Evolutionary conservation across 2,329 filamentous ascomycete genomes (phyloP), one percentile per base, ranked within the genome.

Genomic region (Penicillium sp.): DNA sequence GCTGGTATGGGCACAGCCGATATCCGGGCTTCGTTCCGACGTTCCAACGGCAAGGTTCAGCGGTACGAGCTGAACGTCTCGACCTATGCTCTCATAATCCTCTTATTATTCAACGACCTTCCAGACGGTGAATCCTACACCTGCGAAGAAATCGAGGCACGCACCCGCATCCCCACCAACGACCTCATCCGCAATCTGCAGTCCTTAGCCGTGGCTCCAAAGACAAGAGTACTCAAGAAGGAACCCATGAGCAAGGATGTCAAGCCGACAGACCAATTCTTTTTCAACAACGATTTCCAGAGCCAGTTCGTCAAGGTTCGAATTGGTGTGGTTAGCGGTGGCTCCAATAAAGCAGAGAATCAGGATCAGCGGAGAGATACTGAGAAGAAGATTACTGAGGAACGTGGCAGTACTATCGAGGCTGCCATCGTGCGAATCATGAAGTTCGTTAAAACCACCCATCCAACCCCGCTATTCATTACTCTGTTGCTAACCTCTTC

Each of bases 41-140:
- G 65, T 78, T 89, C 68, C 1, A 81, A 84, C 32, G 87, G 88
- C 27, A 91, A 91, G 64, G 83, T 85, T 10, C 84, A 86, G 27
- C 86, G 87, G 29, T 93, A 97, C 66, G 94, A 99, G 64, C 78
- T 99, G 49, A 96, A 91, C 55, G 91, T 96, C 17, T 88, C 91
- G 1, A 97, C 94, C 0, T 94, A 94, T 68, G 91, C 87, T 63
- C 96, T 97, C 90, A 77, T 97, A 17, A 86, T 97, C 20, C 74
- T 99, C 17, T 72, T 96, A 37, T 83, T 97, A 0, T 99, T 97
- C 80, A 97, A 97, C 65, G 85, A 93, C 30, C 65, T 95, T 0
- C 70, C 76, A 2, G 62, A 74, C 0, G 78, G 75, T 24, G 70
- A 79, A 46, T 76, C 71, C 17, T 67, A 86, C 7, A 83, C 78